Percentiles rank a stretch among this genome's conserved stretches.
Evolutionary conservation across 1,284 basidiomycete species (phyloP).

Genomic region (Exobasidium rhododendri): DNA sequence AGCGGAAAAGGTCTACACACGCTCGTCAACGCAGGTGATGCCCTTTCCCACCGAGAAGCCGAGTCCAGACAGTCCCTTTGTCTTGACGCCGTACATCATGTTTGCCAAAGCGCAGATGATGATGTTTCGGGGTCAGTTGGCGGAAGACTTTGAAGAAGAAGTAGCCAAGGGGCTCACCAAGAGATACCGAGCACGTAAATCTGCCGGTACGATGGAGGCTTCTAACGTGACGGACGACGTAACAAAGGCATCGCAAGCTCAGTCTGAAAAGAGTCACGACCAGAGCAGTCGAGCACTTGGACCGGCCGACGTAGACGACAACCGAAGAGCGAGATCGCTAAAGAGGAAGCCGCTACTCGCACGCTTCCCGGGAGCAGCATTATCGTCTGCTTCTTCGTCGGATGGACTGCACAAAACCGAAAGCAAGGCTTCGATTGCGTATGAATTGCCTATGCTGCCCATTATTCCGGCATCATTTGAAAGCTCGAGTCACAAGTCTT

Average conservation of each 20-base stretch:
- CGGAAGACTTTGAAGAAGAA: slow-evolving; percentile 55
- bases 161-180: slow-evolving; percentile 55
- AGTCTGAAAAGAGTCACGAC: neutral
- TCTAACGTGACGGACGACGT: neutral
- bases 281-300: no score
- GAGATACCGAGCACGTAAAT: slow-evolving; percentile 38
- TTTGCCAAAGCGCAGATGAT: slow-evolving; percentile 59
- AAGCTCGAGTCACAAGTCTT: no score
- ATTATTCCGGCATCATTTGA: no score
- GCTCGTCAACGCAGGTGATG: slow-evolving; percentile 21
- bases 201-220: neutral
- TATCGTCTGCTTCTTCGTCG: no score
- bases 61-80: slow-evolving; percentile 58
- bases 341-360: no score
- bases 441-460: no score
- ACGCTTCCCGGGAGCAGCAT: no score
- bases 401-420: no score
- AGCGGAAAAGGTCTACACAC: slow-evolving; percentile 40
- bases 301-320: no score
- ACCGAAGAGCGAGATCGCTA: no score
- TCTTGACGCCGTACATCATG: slow-evolving; percentile 59
- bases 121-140: slow-evolving; percentile 56
- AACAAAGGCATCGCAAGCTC: neutral
- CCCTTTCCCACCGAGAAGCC: slow-evolving; percentile 50
- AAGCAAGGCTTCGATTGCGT: no score